Evolutionary conservation across 371 early-diverging fungal species (phyloP), one percentile per base, ranked within the genome.

Genomic region (Mucor irregularis): DNA sequence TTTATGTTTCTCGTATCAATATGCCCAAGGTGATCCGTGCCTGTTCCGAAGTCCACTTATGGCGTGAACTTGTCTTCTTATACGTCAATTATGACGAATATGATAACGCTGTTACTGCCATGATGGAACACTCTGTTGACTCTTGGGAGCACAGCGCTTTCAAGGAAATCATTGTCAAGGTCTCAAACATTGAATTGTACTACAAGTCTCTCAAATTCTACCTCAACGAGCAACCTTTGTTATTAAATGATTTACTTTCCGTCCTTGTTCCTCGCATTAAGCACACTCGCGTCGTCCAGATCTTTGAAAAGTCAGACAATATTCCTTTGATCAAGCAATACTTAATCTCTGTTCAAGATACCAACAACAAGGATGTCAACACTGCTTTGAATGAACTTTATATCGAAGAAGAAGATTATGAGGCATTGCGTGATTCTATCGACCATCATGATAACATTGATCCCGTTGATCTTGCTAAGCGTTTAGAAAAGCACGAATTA

Each of bases 81-180:
- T 98, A 96, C 76, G 93, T 94, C 30, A 93, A 98, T 71, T 96
- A 98, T 68, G 99, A 97, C 56, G 98, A 98, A 74, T 92, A 85
- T 67, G 99, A 98, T 76, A 98, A 97, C 64, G 98, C 98, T 6
- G 91, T 92, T 1, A 77, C 86, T 57, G 89, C 95, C 28, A 94
- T 98, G 80, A 98, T 98, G 86, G 84, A 86, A 43, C 95, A 97
- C 67, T 87, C 95, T 8, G 74, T 84, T 6, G 93, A 91, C 60
- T 92, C 98, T 16, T 98, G 91, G 89, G 99, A 98, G 59, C 99
- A 98, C 61, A 80, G 88, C 17, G 84, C 86, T 17, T 97, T 98
- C 84, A 97, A 96, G 85, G 95, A 95, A 60, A 85, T 95, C 31
- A 80, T 95, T 58, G 92, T 94, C 66, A 97, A 98, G 83, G 97